phyloP scores from a whole-genome alignment of 176 grass and related monocot genomes.

The Eragrostis nindensis region DNA sequence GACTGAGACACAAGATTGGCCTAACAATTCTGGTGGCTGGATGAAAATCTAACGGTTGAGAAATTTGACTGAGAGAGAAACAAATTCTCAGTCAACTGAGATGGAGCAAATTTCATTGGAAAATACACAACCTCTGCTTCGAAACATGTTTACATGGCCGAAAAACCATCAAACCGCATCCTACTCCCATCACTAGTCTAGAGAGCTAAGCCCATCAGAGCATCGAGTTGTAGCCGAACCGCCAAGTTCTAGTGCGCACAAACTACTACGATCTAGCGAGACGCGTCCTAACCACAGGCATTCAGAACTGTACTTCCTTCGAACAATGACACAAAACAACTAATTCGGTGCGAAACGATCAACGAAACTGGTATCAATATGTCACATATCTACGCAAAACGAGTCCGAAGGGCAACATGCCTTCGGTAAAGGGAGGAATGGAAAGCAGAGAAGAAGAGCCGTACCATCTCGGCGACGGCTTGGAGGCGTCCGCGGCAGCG shows the following conservation, averaged over 20 bases:
- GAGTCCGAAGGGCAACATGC: not conserved
- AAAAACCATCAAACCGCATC: not conserved
- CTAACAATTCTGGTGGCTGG: too few relatives aligned
- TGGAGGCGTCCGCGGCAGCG: not conserved
- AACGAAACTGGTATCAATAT: not conserved
- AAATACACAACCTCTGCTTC: too few relatives aligned
- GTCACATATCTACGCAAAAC: not conserved
- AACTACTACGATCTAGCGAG: not conserved
- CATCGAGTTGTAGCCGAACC: not conserved
- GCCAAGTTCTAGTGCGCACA: too few relatives aligned
- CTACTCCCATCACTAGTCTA: not conserved
- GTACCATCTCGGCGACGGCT: constrained; percentile 51
- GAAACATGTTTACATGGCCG: too few relatives aligned
- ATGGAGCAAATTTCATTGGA: too few relatives aligned
- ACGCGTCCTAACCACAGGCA: not conserved
- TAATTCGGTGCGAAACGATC: not conserved
- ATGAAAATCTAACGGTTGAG: too few relatives aligned
- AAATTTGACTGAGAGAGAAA: too few relatives aligned
- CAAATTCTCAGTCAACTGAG: too few relatives aligned
- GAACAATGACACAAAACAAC: not conserved
- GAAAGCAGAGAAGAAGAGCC: not conserved
- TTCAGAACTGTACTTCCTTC: not conserved
- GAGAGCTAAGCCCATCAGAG: too few relatives aligned
- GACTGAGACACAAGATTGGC: too few relatives aligned
- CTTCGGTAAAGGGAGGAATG: not conserved